Evolutionary conservation across 176 grass and related monocot species (phyloP), one percentile per base, ranked within the genome.

Genomic region (Cymbopogon citratus): DNA sequence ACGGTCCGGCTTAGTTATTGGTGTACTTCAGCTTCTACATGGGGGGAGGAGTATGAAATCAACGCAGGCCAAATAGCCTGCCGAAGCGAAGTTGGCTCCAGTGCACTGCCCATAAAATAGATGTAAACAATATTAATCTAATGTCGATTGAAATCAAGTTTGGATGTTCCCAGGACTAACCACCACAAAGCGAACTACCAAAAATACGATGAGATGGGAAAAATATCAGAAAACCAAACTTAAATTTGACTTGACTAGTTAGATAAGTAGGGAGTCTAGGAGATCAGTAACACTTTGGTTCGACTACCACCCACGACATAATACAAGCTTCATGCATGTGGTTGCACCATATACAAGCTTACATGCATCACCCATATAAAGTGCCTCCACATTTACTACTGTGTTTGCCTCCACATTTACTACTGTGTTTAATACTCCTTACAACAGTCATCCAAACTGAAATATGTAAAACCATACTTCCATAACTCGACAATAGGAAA

Each of bases 11-110:
- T 90, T 71, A 98, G 77, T 6, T 92, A 94, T 33, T 92, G 84
- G 13, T 91, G 81, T 38, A 87, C 90, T 77, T 83, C 91, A 67
- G 84, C 90, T 85, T 95, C 84, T 82, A 80, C 72, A 56, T 98
- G 89, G 74, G 82, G 90, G 45, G 95, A 95, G 16, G 84, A 70
- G 78, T 93, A 98, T 34, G 92, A 95, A 74, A 81, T 87, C 71
- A 98, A 69, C 8, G 90, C 72, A 64, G 95, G 95, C 84, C 94
- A 95, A 85, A 98, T 83, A 64, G 92, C 95, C 62, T 88, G 89
- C 7, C 79, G 86, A 76, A 98, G 88, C 5, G 90, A 91, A 75
- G 88, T 44, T 0, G 95, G 90, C 74, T 93, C 92, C 79, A 98
- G 78, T 68, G 80, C 87, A 75, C 95, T 98, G 87, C 56, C 31